These are phyloP conservation scores for Fusarium praegraminearum DNA, from an alignment of 2,329 filamentous ascomycete species.

Conservation along the genomic window DNA sequence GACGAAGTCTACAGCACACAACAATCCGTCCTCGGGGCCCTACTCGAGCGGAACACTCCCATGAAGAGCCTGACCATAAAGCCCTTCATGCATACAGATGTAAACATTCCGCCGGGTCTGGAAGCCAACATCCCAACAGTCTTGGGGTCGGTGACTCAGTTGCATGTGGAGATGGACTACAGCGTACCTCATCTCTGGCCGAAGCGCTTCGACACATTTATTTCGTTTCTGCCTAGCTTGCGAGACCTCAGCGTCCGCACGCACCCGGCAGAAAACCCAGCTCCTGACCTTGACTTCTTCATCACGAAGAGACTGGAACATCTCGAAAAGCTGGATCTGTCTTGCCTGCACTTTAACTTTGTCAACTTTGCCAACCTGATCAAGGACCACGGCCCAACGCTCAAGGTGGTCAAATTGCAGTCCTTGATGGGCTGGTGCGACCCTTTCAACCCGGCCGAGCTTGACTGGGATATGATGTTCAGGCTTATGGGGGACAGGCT, in stretches of 20 bases:
- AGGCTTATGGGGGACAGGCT: conserved; percentile 23
- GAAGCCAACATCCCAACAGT: conserved; percentile 13
- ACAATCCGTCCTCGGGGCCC: conserved; percentile 34
- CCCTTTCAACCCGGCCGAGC: conserved; percentile 1
- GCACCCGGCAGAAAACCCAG: conserved; percentile 3
- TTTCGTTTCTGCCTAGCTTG: conserved; percentile 41
- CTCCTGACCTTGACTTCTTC: conserved; percentile 30
- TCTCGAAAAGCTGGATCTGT: conserved; percentile 37
- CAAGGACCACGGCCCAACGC: conserved; percentile 22
- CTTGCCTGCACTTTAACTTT: conserved; percentile 24
- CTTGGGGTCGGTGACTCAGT: conserved; percentile 29
- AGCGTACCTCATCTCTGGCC: conserved; percentile 18
- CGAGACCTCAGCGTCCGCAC: conserved; percentile 27
- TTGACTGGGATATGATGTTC: conserved; percentile 39
- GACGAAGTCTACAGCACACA: conserved; percentile 33
- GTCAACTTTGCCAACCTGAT: conserved; percentile 36
- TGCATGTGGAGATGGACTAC: conserved; percentile 24
- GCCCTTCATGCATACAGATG: conserved; percentile 22
- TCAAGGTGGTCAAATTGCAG: conserved; percentile 28
- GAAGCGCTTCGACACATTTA: conserved; percentile 35
- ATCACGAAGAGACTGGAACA: conserved; percentile 33
- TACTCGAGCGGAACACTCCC: conserved; percentile 26
- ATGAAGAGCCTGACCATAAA: conserved; percentile 41
- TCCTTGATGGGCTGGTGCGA: conserved; percentile 23
- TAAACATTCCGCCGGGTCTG: conserved; percentile 14